Evolutionary conservation across 305 asterid species (phyloP), one percentile per base, ranked within the genome.

Genomic region (Fraxinus greggii): DNA sequence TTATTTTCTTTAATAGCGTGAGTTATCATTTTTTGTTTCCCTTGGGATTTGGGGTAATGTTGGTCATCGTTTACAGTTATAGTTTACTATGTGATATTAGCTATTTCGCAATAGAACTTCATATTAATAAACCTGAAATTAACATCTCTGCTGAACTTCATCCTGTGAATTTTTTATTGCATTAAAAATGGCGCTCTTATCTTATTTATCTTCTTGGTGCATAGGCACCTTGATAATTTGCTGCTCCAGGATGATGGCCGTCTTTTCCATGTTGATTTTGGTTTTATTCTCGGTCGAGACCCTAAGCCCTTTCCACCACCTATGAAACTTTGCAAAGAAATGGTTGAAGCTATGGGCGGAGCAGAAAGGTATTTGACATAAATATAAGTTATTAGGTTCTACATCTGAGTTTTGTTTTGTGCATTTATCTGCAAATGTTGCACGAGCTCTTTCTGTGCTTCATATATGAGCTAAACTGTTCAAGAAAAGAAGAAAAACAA

Each of bases 271-370:
- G 99, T 96, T 56, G 99, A 96, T 90, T 96, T 96, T 83, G 99
- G 98, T 78, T 96, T 91, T 72, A 96, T 96, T 86, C 93, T 96
- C 23, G 99, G 99, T 82, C 91, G 94, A 83, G 99, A 96, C 90
- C 98, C 98, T 65, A 96, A 96, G 88, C 99, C 99, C 51, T 96
- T 96, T 87, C 99, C 99, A 40, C 98, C 99, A 5, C 99, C 99
- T 75, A 96, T 96, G 99, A 96, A 96, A 85, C 99, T 96, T 59
- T 96, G 99, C 89, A 96, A 96, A 89, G 99, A 96, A 91, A 96
- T 96, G 99, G 99, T 96, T 75, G 99, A 96, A 90, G 99, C 99
- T 56, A 96, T 96, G 98, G 99, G 98, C 35, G 99, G 99, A 84
- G 99, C 98, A 26, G 98, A 93, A 90, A 96, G 99, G 99, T 96